These are phyloP conservation scores for Paxillus involutus DNA, from an alignment of 768 basidiomycete genomes.

Conservation along the genomic window DNA sequence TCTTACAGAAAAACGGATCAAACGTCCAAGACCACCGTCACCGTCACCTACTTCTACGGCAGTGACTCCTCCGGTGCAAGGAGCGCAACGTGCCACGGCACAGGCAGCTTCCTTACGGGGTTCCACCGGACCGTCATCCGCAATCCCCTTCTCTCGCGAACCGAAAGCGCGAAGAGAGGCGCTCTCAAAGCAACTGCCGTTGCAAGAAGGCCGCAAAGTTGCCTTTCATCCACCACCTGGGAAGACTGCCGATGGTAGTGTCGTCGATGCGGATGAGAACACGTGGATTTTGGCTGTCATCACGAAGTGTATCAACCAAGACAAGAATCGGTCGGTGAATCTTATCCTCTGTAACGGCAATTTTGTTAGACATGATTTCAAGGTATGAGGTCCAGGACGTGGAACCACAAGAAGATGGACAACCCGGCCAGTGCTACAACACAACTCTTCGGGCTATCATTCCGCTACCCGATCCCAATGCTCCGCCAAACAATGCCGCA, in stretches of 20 bases:
- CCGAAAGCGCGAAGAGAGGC: slow-evolving; percentile 67
- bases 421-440: slow-evolving; percentile 68
- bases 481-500: slow-evolving; percentile 53
- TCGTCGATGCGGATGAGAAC: slow-evolving; percentile 47
- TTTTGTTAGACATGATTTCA: background rate
- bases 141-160: slow-evolving; percentile 58
- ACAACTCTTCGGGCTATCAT: slow-evolving; percentile 72
- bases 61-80: slow-evolving; percentile 26
- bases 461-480: slow-evolving; percentile 74
- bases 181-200: slow-evolving; percentile 58
- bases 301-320: slow-evolving; percentile 65
- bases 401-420: slow-evolving; percentile 79
- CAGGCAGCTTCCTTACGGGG: slow-evolving; percentile 36
- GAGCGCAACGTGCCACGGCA: slow-evolving; percentile 14
- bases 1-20: slow-evolving; percentile 66
- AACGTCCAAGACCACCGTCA: slow-evolving; percentile 71
- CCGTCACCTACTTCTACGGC: slow-evolving; percentile 58
- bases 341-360: background rate
- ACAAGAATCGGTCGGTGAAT: slow-evolving; percentile 60
- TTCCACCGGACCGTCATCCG: slow-evolving; percentile 57
- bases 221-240: slow-evolving; percentile 73
- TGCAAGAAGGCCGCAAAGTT: slow-evolving; percentile 75
- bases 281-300: slow-evolving; percentile 82
- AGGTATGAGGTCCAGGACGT: slow-evolving; percentile 88
- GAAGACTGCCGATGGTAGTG: slow-evolving; percentile 50